Evolutionary conservation across 2,329 filamentous ascomycete genomes (phyloP).

Genomic region (Penicillium polonicum): DNA sequence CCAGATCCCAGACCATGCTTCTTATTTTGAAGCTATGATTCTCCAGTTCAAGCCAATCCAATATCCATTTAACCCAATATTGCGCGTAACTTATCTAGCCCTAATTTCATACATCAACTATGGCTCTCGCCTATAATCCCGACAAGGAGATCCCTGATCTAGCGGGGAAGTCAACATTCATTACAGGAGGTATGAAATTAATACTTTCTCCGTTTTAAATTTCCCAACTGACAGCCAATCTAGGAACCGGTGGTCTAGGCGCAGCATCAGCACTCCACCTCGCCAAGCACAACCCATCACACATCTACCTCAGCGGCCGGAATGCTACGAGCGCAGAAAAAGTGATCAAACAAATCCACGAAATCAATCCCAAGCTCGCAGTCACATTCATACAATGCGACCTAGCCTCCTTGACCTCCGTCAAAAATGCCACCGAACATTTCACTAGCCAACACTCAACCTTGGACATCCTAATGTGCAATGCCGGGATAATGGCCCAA

Average conservation of each 20-base stretch:
- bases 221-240: not conserved
- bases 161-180: constrained; percentile 45
- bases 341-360: constrained; percentile 41
- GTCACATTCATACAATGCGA: constrained; percentile 46
- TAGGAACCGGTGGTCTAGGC: constrained; percentile 46
- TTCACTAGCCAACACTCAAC: constrained; percentile 37
- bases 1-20: no score
- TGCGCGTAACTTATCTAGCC: not conserved
- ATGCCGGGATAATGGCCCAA: constrained; percentile 48
- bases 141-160: constrained; percentile 40
- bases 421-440: constrained; percentile 42
- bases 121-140: constrained; percentile 28
- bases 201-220: not conserved
- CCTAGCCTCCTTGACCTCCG: constrained; percentile 46
- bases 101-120: not conserved
- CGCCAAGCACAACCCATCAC: constrained; percentile 41
- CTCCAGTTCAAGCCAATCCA: not conserved
- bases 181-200: constrained; percentile 45
- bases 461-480: constrained; percentile 49
- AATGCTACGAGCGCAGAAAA: constrained; percentile 34
- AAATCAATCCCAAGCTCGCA: constrained; percentile 20
- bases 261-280: constrained; percentile 40
- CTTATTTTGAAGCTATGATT: not conserved
- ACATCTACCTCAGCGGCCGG: constrained; percentile 37
- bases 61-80: not conserved